These are phyloP conservation scores for Colletotrichum incanum DNA, from an alignment of 2,329 filamentous ascomycete species.

Conservation along the genomic window DNA sequence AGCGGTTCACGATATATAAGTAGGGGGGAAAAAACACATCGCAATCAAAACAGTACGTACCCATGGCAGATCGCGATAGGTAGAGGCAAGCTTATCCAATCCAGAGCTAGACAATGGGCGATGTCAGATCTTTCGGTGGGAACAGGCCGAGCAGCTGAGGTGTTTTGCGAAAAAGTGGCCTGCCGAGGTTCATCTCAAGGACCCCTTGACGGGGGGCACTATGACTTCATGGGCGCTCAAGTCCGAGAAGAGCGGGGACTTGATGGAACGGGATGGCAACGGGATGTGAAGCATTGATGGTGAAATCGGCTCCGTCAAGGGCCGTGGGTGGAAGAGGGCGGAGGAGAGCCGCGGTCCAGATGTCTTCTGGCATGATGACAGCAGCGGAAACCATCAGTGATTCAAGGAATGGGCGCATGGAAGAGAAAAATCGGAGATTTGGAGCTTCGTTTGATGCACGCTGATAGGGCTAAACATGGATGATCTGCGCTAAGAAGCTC, in stretches of 20 bases:
- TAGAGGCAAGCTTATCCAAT: constrained; percentile 26
- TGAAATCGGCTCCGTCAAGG: not conserved
- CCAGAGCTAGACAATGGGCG: constrained; percentile 18
- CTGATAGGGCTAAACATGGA: constrained; percentile 22
- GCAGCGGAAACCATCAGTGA: constrained; percentile 1
- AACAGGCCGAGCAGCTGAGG: constrained; percentile 20
- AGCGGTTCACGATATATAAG: constrained; percentile 38
- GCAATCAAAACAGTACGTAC: constrained; percentile 33
- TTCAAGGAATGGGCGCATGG: not conserved
- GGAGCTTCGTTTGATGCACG: not conserved
- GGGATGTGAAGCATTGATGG: not conserved
- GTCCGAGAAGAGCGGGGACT: constrained; percentile 22
- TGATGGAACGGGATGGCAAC: not conserved
- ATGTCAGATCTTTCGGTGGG: constrained; percentile 18
- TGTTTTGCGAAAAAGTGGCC: constrained; percentile 32
- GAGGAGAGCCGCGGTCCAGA: constrained; percentile 30
- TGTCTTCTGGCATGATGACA: not conserved
- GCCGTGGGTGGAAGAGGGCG: constrained; percentile 12
- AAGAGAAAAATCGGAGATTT: constrained; percentile 22
- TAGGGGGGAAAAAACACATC: constrained; percentile 14
- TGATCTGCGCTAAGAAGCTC: constrained; percentile 35
- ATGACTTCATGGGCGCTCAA: constrained; percentile 40
- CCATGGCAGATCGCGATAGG: constrained; percentile 11
- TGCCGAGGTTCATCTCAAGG: constrained; percentile 39
- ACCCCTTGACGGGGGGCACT: constrained; percentile 9